Conservation (phyloP, 164 flowering plant species). For the Cinnamomum micranthum region DNA sequence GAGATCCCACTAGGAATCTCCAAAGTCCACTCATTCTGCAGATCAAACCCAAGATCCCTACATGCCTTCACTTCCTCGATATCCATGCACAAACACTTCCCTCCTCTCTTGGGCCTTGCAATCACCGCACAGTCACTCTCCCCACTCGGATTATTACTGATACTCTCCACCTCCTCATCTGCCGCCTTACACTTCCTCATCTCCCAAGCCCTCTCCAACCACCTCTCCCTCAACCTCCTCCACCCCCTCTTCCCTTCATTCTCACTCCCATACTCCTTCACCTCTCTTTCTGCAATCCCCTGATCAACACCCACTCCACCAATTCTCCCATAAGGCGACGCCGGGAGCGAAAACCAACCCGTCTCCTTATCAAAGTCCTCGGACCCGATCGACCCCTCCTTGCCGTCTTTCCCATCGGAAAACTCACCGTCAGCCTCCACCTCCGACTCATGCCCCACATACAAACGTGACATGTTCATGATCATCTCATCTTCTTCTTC, state of each 20-base stretch:
- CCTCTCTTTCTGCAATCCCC: constrained; percentile 19
- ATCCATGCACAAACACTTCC: constrained; percentile 53
- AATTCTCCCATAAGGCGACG: constrained; percentile 20
- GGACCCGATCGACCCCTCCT: constrained; percentile 3
- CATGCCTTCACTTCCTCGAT: constrained; percentile 71
- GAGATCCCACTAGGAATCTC: constrained; percentile 37
- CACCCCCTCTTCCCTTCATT: constrained; percentile 12
- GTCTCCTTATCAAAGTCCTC: constrained; percentile 34
- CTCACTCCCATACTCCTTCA: constrained; percentile 3
- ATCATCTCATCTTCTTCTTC: constrained; percentile 12
- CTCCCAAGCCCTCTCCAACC: constrained; percentile 22
- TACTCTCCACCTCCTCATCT: neutral
- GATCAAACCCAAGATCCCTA: constrained; percentile 63
- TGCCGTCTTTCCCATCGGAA: constrained; percentile 25
- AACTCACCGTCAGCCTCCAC: constrained; percentile 42
- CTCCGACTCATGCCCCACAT: constrained; percentile 38
- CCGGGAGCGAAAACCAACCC: constrained; percentile 19
- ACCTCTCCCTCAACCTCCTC: constrained; percentile 19
- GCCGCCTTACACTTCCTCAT: constrained; percentile 4
- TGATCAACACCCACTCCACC: constrained; percentile 5
- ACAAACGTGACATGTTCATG: constrained; percentile 35
- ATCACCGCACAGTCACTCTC: constrained; percentile 38
- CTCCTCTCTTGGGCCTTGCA: constrained; percentile 57
- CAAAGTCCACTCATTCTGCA: constrained; percentile 45
- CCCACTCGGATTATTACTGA: constrained; percentile 5